Evolutionary conservation across 2,329 filamentous ascomycete species (phyloP).

Genomic region (Trichophyton verrucosum): DNA sequence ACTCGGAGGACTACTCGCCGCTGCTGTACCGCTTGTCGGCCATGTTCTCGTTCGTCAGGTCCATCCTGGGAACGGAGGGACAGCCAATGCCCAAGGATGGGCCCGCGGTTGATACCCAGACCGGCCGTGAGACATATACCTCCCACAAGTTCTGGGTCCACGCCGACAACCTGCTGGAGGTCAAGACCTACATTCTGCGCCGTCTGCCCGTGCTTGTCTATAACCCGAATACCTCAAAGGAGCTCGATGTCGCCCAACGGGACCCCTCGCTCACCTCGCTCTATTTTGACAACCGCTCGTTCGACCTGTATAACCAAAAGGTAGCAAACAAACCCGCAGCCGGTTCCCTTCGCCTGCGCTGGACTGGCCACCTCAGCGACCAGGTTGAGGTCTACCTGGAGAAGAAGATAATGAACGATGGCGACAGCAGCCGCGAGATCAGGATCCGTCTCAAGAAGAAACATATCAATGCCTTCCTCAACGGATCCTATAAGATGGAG

Average conservation of each 20-base stretch:
- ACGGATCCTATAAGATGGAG: conserved; percentile 81
- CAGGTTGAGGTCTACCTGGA: conserved; percentile 75
- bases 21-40: conserved; percentile 78
- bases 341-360: conserved; percentile 72
- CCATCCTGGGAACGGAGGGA: conserved; percentile 46
- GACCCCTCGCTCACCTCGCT: conserved; percentile 90
- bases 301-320: conserved; percentile 77
- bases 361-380: conserved; percentile 74
- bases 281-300: conserved; percentile 84
- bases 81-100: conserved; percentile 42
- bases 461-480: conserved; percentile 76
- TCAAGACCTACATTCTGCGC: conserved; percentile 89
- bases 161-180: conserved; percentile 85
- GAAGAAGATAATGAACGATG: conserved; percentile 72
- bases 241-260: conserved; percentile 60
- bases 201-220: conserved; percentile 86
- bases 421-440: conserved; percentile 64
- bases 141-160: conserved; percentile 98
- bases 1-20: conserved; percentile 86
- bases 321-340: conserved; percentile 63
- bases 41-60: conserved; percentile 89
- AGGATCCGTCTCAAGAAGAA: conserved; percentile 85
- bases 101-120: conserved; percentile 33
- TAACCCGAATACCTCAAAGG: conserved; percentile 70
- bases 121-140: conserved; percentile 56